Base-by-base conservation (phyloP, 352 stramenopile species). In the Chrysophaeum taylorii region DNA sequence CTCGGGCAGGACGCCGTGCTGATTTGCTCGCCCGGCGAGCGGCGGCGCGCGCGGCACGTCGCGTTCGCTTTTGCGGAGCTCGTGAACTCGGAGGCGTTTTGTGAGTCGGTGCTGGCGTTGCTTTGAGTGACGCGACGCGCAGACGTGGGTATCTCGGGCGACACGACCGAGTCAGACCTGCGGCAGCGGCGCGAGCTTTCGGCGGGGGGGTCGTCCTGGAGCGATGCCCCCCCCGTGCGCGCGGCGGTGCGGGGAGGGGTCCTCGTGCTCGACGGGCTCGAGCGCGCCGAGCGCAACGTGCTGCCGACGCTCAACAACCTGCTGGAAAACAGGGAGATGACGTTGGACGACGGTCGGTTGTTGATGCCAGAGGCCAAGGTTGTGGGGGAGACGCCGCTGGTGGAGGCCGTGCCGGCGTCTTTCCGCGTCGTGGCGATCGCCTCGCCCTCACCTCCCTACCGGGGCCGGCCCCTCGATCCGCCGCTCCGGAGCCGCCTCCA, bases 231-330 rank as follows among this genome's bases (percentile, higher is more conserved):
- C 39, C 91, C 92, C 0, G 92, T 97, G 39, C 79, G 89, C 42
- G 93, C 93, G n/a, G 93, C 93, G 9, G 87, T 97, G 38, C 76
- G 92, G 60, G 93, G 93, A 33, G 82, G 91, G 36, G 79, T 98
- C 33, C 77, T 98, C 2, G 84, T 98, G 61, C 87, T 98, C 35
- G 93, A 98, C 77, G 92, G 89, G 79, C 75, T 98, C 18, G 91
- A 98, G 77, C 95, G 95, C 53, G 92, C 92, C 14, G 91, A 97
- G 74, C 78, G 93, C 25, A 98, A 98, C 72, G 92, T 98, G 0
- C 78, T 98, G 36, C 93, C 93, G 0, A 96, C 92, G n/a, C 75
- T 98, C 16, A 98, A 97, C 76, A 98, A 98, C 75, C 73, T 98
- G 37, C 80, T 97, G 9, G 93, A 98, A 76, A 96, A 97, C 75